A percentile compares a stretch with the other conserved stretches of the same genome.
Evolutionary conservation across 169 alveolate species (phyloP).

Genomic region (Eimeria praecox): DNA sequence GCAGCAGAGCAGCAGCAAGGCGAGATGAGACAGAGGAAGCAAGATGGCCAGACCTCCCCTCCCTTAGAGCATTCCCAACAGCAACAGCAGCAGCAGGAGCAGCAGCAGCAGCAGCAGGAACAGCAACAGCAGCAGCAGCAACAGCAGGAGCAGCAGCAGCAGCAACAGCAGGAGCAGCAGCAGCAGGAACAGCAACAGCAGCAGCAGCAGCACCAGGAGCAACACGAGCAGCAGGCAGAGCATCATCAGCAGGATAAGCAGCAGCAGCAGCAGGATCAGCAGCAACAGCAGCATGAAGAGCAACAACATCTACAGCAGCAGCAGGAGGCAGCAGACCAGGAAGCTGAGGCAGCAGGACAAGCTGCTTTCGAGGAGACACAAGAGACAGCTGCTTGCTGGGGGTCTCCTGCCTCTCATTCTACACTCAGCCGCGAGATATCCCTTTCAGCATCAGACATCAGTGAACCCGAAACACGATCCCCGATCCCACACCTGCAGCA

Average conservation of each 20-base stretch:
- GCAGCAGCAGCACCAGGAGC: not conserved
- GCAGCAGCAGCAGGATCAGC: not conserved
- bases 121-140: not conserved
- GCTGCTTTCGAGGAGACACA: not conserved
- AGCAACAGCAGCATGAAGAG: not conserved
- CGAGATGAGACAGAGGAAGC: not conserved
- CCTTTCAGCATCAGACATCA: conserved; percentile 14
- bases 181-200: not conserved
- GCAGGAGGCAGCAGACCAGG: not conserved
- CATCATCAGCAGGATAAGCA: not conserved
- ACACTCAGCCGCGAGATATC: conserved; percentile 52
- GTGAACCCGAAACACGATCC: not conserved
- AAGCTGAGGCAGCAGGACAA: not conserved
- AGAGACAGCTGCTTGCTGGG: not conserved
- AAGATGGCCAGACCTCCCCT: not conserved
- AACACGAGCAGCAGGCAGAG: not conserved
- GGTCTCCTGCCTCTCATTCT: conserved; percentile 48
- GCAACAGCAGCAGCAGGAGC: not conserved
- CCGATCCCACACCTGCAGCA: not conserved
- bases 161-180: not conserved
- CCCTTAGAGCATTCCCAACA: not conserved
- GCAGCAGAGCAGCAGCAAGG: not conserved
- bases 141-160: not conserved
- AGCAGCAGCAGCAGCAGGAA: not conserved
- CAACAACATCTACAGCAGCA: not conserved